Evolutionary conservation across 352 stramenopile genomes (phyloP).

Genomic region (Globisporangium radiosum): DNA sequence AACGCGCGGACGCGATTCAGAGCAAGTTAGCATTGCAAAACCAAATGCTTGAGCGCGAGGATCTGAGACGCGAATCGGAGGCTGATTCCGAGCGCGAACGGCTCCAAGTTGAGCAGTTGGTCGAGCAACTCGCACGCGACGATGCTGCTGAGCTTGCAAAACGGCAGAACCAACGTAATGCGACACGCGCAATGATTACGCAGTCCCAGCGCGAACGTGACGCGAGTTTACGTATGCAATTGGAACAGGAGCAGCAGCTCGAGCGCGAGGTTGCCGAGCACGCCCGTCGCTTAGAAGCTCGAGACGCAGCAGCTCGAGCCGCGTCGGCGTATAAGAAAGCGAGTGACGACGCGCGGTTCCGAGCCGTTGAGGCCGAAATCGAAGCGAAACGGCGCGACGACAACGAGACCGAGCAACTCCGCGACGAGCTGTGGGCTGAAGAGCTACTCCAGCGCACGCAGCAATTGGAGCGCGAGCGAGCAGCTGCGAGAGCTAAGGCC

Average conservation of each 20-base stretch:
- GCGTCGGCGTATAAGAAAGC: conserved; percentile 66
- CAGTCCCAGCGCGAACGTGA: conserved; percentile 41
- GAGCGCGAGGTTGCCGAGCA: conserved; percentile 52
- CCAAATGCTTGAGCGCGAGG: conserved; percentile 65
- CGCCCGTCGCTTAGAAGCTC: conserved; percentile 32
- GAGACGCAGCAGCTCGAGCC: conserved; percentile 42
- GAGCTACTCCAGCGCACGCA: conserved; percentile 75
- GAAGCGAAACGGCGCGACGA: conserved; percentile 71
- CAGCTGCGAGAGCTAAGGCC: conserved; percentile 50
- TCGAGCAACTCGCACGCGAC: conserved; percentile 82
- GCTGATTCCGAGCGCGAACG: conserved; percentile 71
- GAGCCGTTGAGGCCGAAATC: conserved; percentile 81
- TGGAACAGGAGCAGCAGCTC: conserved; percentile 26
- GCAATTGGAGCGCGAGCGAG: conserved; percentile 67
- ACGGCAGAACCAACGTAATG: conserved; percentile 49
- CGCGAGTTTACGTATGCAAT: conserved; percentile 13
- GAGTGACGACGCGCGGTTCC: conserved; percentile 63
- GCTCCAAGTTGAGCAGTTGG: conserved; percentile 79
- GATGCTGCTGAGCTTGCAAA: conserved; percentile 70
- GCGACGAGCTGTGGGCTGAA: conserved; percentile 91
- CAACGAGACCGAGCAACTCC: conserved; percentile 84
- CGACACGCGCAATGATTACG: conserved; percentile 51
- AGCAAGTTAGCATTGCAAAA: conserved; percentile 61
- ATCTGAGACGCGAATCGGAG: conserved; percentile 56
- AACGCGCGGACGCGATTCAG: conserved; percentile 61